A percentile compares a stretch with the other conserved stretches of the same genome.
These are phyloP conservation scores for Hemisphaericaspora xylanilytica DNA, from an alignment of 1,139 yeast species.

Conservation along the genomic window DNA sequence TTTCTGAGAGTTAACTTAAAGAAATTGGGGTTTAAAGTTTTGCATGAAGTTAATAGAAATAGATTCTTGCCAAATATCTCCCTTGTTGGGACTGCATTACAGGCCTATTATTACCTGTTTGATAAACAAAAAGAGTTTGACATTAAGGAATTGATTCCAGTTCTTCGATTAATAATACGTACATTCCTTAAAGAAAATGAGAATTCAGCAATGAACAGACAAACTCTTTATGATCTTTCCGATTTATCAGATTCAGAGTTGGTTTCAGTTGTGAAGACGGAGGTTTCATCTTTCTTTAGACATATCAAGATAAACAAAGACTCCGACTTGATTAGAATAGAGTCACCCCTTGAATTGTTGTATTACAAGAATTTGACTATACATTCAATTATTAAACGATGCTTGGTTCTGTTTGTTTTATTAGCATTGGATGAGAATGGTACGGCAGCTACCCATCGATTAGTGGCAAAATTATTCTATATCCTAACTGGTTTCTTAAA, in stretches of 20 bases:
- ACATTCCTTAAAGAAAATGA: slow-evolving; percentile 24
- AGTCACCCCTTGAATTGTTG: slow-evolving; percentile 40
- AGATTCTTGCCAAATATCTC: slow-evolving; percentile 39
- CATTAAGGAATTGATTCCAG: slow-evolving; percentile 30
- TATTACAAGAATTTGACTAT: slow-evolving; percentile 45
- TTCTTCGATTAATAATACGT: slow-evolving; percentile 23
- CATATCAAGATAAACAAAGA: slow-evolving; percentile 31
- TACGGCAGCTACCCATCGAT: slow-evolving; percentile 16
- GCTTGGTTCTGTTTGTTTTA: slow-evolving; percentile 35
- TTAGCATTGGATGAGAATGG: slow-evolving; percentile 16
- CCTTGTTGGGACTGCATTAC: slow-evolving; percentile 39
- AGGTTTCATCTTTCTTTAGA: slow-evolving; percentile 35
- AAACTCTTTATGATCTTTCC: slow-evolving; percentile 17
- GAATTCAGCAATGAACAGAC: slow-evolving; percentile 21
- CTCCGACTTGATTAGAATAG: slow-evolving; percentile 27
- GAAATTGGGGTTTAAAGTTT: slow-evolving; percentile 40
- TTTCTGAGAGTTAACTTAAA: slow-evolving; percentile 31
- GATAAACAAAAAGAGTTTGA: slow-evolving; percentile 21
- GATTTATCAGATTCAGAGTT: slow-evolving; percentile 19
- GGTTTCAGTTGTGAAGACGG: slow-evolving; percentile 23
- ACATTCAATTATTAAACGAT: slow-evolving; percentile 39
- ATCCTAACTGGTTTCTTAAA: slow-evolving; percentile 42
- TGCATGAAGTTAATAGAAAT: slow-evolving; percentile 40
- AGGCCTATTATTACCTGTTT: slow-evolving; percentile 28
- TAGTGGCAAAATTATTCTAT: slow-evolving; percentile 29